phyloP scores from a whole-genome alignment of 129 eudicot species.

The Ambrosia trifida region DNA sequence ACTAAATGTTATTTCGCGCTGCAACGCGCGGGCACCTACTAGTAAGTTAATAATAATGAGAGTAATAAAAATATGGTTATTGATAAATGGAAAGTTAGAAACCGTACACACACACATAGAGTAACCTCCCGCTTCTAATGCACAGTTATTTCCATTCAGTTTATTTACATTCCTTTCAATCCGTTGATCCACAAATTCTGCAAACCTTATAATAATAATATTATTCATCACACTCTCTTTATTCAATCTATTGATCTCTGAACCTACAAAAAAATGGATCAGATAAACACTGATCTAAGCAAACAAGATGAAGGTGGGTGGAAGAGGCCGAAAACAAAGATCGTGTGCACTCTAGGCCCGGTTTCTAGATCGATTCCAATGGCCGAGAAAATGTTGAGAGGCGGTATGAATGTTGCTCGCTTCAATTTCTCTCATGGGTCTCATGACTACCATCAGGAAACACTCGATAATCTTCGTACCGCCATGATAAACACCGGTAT shows the following conservation, averaged over 20 bases:
- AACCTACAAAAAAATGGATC: slow-evolving; percentile 23
- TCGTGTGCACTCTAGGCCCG: slow-evolving; percentile 43
- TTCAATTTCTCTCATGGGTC: slow-evolving; percentile 51
- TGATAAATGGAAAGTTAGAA: neutral
- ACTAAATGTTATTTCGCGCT: too few relatives aligned
- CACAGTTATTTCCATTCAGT: slow-evolving; percentile 28
- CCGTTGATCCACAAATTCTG: slow-evolving; percentile 42
- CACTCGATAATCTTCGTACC: slow-evolving; percentile 40
- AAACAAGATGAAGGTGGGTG: slow-evolving; percentile 18
- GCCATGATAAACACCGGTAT: slow-evolving; percentile 43
- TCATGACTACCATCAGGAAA: slow-evolving; percentile 43
- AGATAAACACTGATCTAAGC: slow-evolving; percentile 18
- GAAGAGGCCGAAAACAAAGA: slow-evolving; percentile 36
- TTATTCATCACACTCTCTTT: slow-evolving; percentile 21
- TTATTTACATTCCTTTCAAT: slow-evolving; percentile 31
- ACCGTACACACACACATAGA: slow-evolving; percentile 1
- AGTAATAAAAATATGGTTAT: too few relatives aligned
- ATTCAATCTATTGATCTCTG: slow-evolving; percentile 9
- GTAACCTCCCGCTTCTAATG: slow-evolving; percentile 31
- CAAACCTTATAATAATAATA: neutral
- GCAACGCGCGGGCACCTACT: too few relatives aligned
- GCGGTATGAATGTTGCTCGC: slow-evolving; percentile 47
- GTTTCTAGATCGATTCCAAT: slow-evolving; percentile 39
- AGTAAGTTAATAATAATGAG: too few relatives aligned
- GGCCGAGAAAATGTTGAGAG: slow-evolving; percentile 33